phyloP scores from a whole-genome alignment of 1,139 yeast genomes.

The Hansenula sp. region DNA sequence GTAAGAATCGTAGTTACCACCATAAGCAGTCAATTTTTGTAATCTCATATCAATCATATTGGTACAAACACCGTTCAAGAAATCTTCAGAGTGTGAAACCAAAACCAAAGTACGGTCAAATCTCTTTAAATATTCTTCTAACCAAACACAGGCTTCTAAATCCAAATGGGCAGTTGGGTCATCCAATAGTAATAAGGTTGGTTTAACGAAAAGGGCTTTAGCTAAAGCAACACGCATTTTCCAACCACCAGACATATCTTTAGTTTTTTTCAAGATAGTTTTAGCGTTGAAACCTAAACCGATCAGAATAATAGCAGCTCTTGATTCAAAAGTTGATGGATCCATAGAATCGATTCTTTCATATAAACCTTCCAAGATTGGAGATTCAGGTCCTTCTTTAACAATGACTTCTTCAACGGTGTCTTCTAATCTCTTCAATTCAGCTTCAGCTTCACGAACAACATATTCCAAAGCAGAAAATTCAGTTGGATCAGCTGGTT shows the following conservation, averaged over 20 bases:
- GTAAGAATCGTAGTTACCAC: constrained; percentile 99
- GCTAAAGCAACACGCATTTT: constrained; percentile 78
- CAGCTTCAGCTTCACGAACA: constrained; percentile 92
- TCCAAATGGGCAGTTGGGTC: constrained; percentile 99
- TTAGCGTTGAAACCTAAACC: constrained; percentile 94
- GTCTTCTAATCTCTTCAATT: constrained; percentile 87
- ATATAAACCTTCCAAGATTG: constrained; percentile 78
- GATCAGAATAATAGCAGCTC: constrained; percentile 92
- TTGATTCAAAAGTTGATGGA: constrained; percentile 90
- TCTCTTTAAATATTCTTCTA: constrained; percentile 94
- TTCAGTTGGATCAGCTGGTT: constrained; percentile 95
- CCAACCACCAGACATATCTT: constrained; percentile 99
- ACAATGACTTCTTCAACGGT: constrained; percentile 86
- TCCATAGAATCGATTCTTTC: constrained; percentile 97
- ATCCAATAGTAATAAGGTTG: constrained; percentile 81
- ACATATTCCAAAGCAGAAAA: constrained; percentile 93
- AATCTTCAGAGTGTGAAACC: constrained; percentile 98
- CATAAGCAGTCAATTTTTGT: constrained; percentile 64
- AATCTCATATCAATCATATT: constrained; percentile 97
- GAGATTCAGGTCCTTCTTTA: constrained; percentile 92
- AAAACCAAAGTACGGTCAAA: constrained; percentile 90
- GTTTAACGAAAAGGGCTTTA: constrained; percentile 80
- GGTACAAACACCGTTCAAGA: constrained; percentile 97
- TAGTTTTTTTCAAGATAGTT: constrained; percentile 87
- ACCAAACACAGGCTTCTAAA: constrained; percentile 99